Conservation (phyloP, 768 basidiomycete genomes). For the Russula lepida region DNA sequence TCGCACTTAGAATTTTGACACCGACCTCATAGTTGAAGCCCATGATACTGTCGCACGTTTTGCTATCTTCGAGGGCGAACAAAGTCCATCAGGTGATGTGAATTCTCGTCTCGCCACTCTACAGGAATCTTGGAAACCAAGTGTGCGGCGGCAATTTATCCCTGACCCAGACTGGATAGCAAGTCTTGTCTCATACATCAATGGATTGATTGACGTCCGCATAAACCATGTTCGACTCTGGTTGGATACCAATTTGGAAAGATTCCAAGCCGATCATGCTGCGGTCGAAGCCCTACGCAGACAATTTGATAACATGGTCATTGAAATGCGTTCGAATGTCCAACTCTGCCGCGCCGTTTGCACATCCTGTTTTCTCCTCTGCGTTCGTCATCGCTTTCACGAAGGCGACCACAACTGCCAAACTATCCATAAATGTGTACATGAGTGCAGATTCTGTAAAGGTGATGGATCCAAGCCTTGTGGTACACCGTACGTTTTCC, state of each 20-base stretch:
- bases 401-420: constrained; percentile 40
- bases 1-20: constrained; percentile 42
- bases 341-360: constrained; percentile 46
- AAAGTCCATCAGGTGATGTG: constrained; percentile 19
- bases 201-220: constrained; percentile 34
- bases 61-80: constrained; percentile 23
- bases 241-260: constrained; percentile 40
- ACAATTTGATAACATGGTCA: constrained; percentile 33
- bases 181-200: constrained; percentile 34
- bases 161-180: constrained; percentile 37
- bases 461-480: constrained; percentile 33
- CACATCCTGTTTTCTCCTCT: constrained; percentile 39
- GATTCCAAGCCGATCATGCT: constrained; percentile 39
- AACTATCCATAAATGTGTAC: constrained; percentile 40
- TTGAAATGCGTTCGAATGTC: constrained; percentile 39
- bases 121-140: constrained; percentile 28
- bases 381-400: constrained; percentile 40
- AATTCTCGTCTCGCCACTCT: constrained; percentile 24
- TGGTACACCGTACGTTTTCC: constrained; percentile 37
- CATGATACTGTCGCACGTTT: constrained; percentile 33
- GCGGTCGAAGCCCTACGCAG: constrained; percentile 39
- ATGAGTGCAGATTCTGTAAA: constrained; percentile 36
- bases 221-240: constrained; percentile 42
- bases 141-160: constrained; percentile 28
- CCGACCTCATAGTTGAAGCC: constrained; percentile 33